A percentile compares a stretch with the other conserved stretches of the same genome.
Conservation (phyloP, 345 rosid genomes). For the Eucalyptus virginea region DNA sequence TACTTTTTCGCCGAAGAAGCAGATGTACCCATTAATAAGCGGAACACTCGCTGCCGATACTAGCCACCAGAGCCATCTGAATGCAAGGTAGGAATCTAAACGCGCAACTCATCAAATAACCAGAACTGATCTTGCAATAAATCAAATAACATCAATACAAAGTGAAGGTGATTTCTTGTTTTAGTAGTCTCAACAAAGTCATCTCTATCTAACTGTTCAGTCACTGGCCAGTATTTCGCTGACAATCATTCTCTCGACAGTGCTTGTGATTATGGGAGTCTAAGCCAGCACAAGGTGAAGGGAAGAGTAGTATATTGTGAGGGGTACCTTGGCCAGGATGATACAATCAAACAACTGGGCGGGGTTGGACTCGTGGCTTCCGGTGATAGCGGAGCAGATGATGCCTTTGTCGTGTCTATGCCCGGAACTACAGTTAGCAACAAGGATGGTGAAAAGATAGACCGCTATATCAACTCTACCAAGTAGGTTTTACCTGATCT, state of each 20-base stretch:
- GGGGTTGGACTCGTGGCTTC: conserved; percentile 53
- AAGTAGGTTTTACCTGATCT: conserved; percentile 22
- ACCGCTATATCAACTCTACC: conserved; percentile 56
- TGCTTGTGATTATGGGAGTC: conserved; percentile 46
- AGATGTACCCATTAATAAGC: conserved; percentile 47
- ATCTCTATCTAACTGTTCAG: not conserved
- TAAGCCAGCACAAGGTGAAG: conserved; percentile 36
- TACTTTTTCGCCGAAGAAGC: conserved; percentile 36
- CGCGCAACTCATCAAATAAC: not conserved
- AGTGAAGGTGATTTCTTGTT: not conserved
- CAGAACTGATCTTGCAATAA: not conserved
- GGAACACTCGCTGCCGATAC: conserved; percentile 49
- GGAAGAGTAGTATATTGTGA: conserved; percentile 65
- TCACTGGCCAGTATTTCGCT: not conserved
- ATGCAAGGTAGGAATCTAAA: conserved; percentile 24
- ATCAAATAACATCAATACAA: not conserved
- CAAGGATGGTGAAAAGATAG: conserved; percentile 36
- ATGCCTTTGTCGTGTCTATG: conserved; percentile 18
- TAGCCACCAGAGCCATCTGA: conserved; percentile 13
- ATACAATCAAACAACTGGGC: conserved; percentile 14
- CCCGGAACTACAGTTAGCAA: conserved; percentile 20
- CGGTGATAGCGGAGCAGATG: conserved; percentile 2
- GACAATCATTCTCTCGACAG: conserved; percentile 13
- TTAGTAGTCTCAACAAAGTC: not conserved
- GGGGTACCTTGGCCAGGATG: conserved; percentile 29